Percentiles rank a stretch among this genome's conserved stretches.
phyloP scores from a whole-genome alignment of 208 protist species.

The Naegleria fowleri region DNA sequence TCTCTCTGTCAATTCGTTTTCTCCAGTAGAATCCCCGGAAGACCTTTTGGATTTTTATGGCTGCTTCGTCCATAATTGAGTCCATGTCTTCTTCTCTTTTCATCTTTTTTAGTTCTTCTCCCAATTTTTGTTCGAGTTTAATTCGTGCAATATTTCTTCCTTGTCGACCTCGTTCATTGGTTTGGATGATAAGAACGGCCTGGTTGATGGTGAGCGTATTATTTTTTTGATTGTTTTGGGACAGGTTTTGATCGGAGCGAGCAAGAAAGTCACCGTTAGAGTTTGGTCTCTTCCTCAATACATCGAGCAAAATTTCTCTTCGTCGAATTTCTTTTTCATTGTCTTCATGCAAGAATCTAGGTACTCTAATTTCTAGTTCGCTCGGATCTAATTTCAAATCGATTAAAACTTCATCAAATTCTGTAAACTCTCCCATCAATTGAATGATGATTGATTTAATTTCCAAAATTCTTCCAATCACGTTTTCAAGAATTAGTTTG shows the following conservation, averaged over 20 bases:
- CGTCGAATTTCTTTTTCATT: slow-evolving; percentile 20
- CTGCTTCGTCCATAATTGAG: slow-evolving; percentile 59
- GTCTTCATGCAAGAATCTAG: slow-evolving; percentile 34
- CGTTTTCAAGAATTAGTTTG: slow-evolving; percentile 71
- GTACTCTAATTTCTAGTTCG: slow-evolving; percentile 72
- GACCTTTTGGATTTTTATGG: slow-evolving; percentile 73
- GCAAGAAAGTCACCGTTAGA: background rate
- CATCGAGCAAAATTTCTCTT: slow-evolving; percentile 36
- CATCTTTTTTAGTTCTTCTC: slow-evolving; percentile 66
- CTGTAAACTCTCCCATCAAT: slow-evolving; percentile 69
- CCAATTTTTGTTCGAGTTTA: slow-evolving; percentile 67
- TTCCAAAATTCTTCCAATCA: slow-evolving; percentile 84
- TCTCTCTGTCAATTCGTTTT: slow-evolving; percentile 57
- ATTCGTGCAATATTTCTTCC: slow-evolving; percentile 81
- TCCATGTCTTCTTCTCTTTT: slow-evolving; percentile 36
- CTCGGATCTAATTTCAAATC: slow-evolving; percentile 79
- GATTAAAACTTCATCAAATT: slow-evolving; percentile 76
- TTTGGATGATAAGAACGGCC: slow-evolving; percentile 76
- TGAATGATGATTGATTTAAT: slow-evolving; percentile 62
- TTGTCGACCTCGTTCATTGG: slow-evolving; percentile 84
- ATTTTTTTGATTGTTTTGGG: background rate
- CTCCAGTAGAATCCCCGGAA: slow-evolving; percentile 73
- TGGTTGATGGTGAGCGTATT: slow-evolving; percentile 63
- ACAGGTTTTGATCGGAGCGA: background rate
- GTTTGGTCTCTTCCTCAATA: slow-evolving; percentile 29